These are phyloP conservation scores for Echeveria elegans DNA, from an alignment of 164 flowering plant genomes.

Conservation along the genomic window DNA sequence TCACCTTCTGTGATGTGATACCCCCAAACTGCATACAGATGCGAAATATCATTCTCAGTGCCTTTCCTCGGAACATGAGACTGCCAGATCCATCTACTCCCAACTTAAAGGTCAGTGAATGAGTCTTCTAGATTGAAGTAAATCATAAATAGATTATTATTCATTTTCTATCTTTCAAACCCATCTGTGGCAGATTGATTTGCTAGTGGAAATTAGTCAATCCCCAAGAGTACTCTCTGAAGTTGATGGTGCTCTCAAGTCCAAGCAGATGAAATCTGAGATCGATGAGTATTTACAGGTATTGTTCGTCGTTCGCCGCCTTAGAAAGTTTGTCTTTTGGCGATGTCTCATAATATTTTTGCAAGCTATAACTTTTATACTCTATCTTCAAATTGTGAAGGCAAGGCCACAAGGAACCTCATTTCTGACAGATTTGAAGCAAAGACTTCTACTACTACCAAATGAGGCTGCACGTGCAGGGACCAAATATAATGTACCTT, in stretches of 20 bases:
- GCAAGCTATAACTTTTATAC: too few relatives aligned
- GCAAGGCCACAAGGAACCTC: constrained; percentile 64
- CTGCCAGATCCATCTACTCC: constrained; percentile 98
- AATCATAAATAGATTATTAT: background rate
- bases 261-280: constrained; percentile 79
- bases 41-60: constrained; percentile 97
- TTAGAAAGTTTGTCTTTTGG: background rate
- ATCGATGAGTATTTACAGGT: constrained; percentile 96
- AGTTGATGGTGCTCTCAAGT: constrained; percentile 83
- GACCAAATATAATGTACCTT: constrained; percentile 83
- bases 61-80: constrained; percentile 97
- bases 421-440: constrained; percentile 70
- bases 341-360: background rate
- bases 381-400: too few relatives aligned
- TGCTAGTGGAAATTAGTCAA: constrained; percentile 75
- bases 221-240: constrained; percentile 83
- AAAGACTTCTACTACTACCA: constrained; percentile 59
- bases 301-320: too few relatives aligned
- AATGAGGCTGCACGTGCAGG: constrained; percentile 67
- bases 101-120: constrained; percentile 63
- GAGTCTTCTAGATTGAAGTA: background rate
- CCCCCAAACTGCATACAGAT: constrained; percentile 98
- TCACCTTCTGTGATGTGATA: constrained; percentile 96
- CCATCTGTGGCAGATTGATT: constrained; percentile 58
- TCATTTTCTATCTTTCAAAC: background rate